A percentile compares a stretch with the other conserved stretches of the same genome.
These are phyloP conservation scores for Capsella rubella DNA, from an alignment of 441 rosid species.

Conservation along the genomic window DNA sequence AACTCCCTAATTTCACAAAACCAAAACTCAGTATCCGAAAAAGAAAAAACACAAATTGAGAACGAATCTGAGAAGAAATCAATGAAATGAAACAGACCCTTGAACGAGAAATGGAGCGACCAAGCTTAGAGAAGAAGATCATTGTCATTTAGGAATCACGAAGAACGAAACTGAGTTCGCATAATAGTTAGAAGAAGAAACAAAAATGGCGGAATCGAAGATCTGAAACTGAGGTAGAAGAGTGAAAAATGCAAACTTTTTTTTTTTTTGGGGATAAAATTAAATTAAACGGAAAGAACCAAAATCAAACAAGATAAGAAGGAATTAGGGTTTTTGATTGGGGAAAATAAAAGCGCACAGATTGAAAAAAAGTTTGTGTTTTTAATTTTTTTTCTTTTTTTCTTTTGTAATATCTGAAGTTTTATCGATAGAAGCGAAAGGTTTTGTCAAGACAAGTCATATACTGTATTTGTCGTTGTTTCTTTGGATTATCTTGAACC, in stretches of 20 bases:
- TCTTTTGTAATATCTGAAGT: background rate
- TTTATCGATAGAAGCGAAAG: constrained; percentile 5
- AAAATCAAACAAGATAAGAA: constrained; percentile 8
- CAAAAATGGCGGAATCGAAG: constrained; percentile 2
- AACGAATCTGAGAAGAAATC: constrained; percentile 26
- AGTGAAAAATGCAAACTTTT: background rate
- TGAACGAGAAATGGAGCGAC: constrained; percentile 59
- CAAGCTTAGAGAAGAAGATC: constrained; percentile 68
- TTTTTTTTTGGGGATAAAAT: background rate
- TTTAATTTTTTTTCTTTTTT: background rate
- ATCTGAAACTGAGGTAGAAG: constrained; percentile 17
- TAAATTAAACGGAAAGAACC: background rate
- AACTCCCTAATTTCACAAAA: constrained; percentile 44
- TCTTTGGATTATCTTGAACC: constrained; percentile 29
- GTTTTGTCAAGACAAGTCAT: constrained; percentile 15
- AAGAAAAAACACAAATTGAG: background rate
- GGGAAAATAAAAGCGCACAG: background rate
- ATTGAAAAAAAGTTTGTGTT: constrained; percentile 4
- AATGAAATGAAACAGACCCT: constrained; percentile 45
- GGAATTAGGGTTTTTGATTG: constrained; percentile 40
- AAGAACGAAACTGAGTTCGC: constrained; percentile 31
- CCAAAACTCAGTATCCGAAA: background rate
- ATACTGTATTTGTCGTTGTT: background rate
- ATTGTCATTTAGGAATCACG: constrained; percentile 43
- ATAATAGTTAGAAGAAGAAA: constrained; percentile 28